phyloP scores from a whole-genome alignment of 2,329 filamentous ascomycete genomes.

The Aspergillus terreus region DNA sequence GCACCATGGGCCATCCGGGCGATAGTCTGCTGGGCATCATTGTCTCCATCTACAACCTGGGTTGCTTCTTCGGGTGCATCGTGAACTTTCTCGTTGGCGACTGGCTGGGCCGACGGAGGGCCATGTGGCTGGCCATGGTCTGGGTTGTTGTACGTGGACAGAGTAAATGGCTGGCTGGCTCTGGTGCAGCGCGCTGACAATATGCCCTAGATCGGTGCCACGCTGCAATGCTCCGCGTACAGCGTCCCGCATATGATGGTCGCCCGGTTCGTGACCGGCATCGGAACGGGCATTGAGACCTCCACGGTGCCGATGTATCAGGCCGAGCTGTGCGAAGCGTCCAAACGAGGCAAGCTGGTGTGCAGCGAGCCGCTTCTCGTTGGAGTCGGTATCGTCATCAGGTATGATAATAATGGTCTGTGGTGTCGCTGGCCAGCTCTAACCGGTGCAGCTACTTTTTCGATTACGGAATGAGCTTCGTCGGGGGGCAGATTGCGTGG shows the following conservation, averaged over 20 bases:
- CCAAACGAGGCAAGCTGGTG: conserved; percentile 42
- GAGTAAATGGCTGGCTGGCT: background rate
- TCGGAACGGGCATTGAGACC: conserved; percentile 47
- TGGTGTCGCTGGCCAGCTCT: background rate
- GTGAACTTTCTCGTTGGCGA: conserved; percentile 29
- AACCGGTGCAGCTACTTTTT: conserved; percentile 22
- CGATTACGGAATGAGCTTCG: conserved; percentile 32
- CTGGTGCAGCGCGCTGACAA: background rate
- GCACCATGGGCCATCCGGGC: conserved; percentile 36
- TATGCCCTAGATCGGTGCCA: conserved; percentile 26
- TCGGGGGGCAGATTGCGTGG: conserved; percentile 44
- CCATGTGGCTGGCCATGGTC: conserved; percentile 34
- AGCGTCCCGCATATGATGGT: conserved; percentile 35
- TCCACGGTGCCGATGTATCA: conserved; percentile 41
- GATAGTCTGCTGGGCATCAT: conserved; percentile 40
- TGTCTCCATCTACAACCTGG: conserved; percentile 42
- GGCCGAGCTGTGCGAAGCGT: conserved; percentile 42
- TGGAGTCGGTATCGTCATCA: conserved; percentile 36
- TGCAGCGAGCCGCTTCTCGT: conserved; percentile 39
- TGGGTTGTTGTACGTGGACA: conserved; percentile 25
- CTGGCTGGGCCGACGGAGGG: conserved; percentile 25
- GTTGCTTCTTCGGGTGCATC: conserved; percentile 37
- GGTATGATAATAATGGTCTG: background rate
- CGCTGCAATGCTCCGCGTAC: conserved; percentile 29
- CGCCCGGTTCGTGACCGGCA: conserved; percentile 48